Conservation (phyloP, 2,329 filamentous ascomycete species). For the Coleophoma eucalyptorum region DNA sequence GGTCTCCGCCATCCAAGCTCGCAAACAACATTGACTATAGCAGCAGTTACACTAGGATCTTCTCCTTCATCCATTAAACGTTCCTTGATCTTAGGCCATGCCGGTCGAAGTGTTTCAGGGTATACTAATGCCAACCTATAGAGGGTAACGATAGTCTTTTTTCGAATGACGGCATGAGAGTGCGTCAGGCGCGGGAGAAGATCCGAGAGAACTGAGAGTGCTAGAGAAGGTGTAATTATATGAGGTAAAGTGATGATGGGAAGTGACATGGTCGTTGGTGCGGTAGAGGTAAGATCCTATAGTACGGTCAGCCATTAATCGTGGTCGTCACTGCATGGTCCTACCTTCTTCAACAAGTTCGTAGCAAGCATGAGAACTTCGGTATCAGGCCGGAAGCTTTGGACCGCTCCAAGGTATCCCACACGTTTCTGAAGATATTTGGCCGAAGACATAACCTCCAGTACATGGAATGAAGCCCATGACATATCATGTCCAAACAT, state of each 20-base stretch:
- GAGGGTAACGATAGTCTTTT: constrained; percentile 93
- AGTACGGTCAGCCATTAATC: too few relatives aligned
- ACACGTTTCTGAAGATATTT: constrained; percentile 96
- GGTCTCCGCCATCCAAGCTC: constrained; percentile 93
- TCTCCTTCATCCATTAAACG: constrained; percentile 85
- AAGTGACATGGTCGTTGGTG: constrained; percentile 74
- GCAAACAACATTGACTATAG: constrained; percentile 95
- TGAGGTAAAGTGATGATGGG: constrained; percentile 90
- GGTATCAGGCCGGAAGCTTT: constrained; percentile 93
- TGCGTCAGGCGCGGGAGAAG: constrained; percentile 83
- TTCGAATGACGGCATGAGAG: constrained; percentile 79
- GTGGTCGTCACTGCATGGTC: too few relatives aligned
- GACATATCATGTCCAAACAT: constrained; percentile 99
- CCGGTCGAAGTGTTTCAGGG: constrained; percentile 84
- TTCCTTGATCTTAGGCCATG: constrained; percentile 98
- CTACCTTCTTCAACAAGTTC: constrained; percentile 89
- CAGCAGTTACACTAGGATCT: constrained; percentile 89
- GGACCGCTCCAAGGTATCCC: constrained; percentile 90
- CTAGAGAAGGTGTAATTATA: constrained; percentile 87
- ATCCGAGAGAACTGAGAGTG: constrained; percentile 84
- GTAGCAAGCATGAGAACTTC: constrained; percentile 97
- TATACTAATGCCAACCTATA: constrained; percentile 95
- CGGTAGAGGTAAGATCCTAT: constrained; percentile 70
- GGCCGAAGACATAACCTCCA: constrained; percentile 96
- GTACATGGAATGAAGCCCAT: constrained; percentile 96